Conservation (phyloP, 2,329 filamentous ascomycete species). For the Pyricularia sp. region DNA sequence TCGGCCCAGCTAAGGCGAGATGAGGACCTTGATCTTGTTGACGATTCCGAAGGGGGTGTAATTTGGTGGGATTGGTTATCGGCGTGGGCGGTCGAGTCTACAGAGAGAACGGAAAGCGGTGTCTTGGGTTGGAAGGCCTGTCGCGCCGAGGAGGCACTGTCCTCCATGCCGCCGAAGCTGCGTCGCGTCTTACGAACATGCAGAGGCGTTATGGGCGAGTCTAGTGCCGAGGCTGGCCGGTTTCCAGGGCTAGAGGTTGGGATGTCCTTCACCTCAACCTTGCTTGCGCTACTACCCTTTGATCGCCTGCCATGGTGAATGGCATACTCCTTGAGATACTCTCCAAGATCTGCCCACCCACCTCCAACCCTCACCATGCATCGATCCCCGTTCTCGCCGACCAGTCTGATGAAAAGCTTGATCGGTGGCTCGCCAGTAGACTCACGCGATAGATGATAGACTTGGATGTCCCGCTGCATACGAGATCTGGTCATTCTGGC, state of each 20-base stretch:
- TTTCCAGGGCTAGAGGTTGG: conserved; percentile 21
- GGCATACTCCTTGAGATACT: conserved; percentile 89
- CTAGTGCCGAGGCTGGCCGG: conserved; percentile 22
- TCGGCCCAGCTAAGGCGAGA: conserved; percentile 44
- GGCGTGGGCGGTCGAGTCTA: conserved; percentile 1
- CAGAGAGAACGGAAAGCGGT: not conserved
- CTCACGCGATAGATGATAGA: conserved; percentile 74
- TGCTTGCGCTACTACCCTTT: conserved; percentile 29
- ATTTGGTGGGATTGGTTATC: conserved; percentile 16
- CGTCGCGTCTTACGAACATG: conserved; percentile 40
- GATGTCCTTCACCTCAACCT: conserved; percentile 44
- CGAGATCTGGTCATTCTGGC: conserved; percentile 34
- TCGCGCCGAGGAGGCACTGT: conserved; percentile 12
- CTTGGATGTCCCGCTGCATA: conserved; percentile 56
- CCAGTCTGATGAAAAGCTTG: conserved; percentile 85
- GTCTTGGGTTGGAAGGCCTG: not conserved
- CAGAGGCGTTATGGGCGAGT: conserved; percentile 32
- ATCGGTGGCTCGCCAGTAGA: conserved; percentile 76
- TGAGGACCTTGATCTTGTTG: conserved; percentile 34
- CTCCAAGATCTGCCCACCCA: conserved; percentile 93
- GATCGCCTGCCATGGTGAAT: conserved; percentile 75
- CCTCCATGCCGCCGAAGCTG: conserved; percentile 24
- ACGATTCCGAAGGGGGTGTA: conserved; percentile 30
- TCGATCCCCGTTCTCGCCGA: conserved; percentile 78
- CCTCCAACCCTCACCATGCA: conserved; percentile 98